phyloP scores from a whole-genome alignment of 139 green algal genomes.

The Cymbomonas tetramitiformis region DNA sequence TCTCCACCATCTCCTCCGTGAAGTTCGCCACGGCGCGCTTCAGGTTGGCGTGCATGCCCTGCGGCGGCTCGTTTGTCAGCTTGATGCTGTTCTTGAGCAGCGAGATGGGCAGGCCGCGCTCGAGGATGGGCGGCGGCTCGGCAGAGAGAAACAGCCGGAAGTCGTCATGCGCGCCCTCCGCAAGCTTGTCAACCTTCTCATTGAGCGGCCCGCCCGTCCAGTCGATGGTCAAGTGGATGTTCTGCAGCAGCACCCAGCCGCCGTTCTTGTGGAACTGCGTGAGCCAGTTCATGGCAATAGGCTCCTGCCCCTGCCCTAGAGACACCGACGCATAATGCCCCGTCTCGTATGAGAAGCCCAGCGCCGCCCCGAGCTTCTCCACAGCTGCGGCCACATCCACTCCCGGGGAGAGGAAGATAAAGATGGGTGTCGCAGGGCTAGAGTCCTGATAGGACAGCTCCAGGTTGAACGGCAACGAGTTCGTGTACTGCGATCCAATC shows the following conservation, averaged over 20 bases:
- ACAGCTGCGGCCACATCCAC: conserved; percentile 61
- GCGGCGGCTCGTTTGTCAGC: conserved; percentile 80
- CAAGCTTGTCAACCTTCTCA: too few species aligned
- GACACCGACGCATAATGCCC: conserved; percentile 63
- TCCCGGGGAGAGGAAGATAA: conserved; percentile 76
- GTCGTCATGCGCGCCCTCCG: conserved; percentile 58
- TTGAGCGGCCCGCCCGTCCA: too few species aligned
- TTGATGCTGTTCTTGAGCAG: conserved; percentile 81
- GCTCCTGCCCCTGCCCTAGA: too few species aligned
- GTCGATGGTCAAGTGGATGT: too few species aligned
- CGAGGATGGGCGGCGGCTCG: conserved; percentile 65
- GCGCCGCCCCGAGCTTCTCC: conserved; percentile 55
- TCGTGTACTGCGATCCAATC: conserved; percentile 52
- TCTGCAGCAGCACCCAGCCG: conserved; percentile 88
- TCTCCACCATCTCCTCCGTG: conserved; percentile 71
- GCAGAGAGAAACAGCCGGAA: conserved; percentile 83
- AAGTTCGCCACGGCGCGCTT: conserved; percentile 64
- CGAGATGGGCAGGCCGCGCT: conserved; percentile 61
- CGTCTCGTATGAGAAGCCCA: too few species aligned
- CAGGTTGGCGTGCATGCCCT: too few species aligned
- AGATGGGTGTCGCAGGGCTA: conserved; percentile 39
- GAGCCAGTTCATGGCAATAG: conserved; percentile 64
- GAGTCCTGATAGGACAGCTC: conserved; percentile 27
- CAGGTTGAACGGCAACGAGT: conserved; percentile 54
- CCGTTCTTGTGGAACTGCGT: conserved; percentile 63